Evolutionary conservation across 129 eudicot species (phyloP).

Genomic region (Chrysanthemum lavandulifolium): DNA sequence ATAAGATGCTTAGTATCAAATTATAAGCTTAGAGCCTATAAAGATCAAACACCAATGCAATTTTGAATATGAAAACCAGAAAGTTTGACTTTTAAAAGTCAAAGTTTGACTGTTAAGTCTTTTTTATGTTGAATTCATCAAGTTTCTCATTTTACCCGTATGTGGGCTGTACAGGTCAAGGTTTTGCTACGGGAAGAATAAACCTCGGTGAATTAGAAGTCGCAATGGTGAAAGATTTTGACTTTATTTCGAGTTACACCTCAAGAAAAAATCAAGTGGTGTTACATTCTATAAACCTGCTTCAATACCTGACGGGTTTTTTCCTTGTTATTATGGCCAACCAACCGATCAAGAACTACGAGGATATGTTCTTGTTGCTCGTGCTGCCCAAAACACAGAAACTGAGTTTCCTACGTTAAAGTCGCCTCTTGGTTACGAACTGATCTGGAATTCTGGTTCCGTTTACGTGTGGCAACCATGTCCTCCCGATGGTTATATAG

Average conservation of each 20-base stretch:
- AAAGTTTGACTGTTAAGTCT: not conserved
- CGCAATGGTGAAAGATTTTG: conserved; percentile 46
- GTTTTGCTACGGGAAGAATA: conserved; percentile 72
- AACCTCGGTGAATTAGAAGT: conserved; percentile 80
- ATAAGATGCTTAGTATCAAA: too few species aligned
- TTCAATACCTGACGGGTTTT: conserved; percentile 65
- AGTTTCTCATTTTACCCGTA: not conserved
- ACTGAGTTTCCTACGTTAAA: conserved; percentile 40
- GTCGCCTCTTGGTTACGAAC: conserved; percentile 53
- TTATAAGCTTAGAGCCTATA: not conserved
- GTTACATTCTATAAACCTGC: conserved; percentile 74
- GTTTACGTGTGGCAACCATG: conserved; percentile 71
- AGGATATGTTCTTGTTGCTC: conserved; percentile 76
- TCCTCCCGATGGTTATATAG: conserved; percentile 68
- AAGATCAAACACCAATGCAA: not conserved
- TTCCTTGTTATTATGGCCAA: conserved; percentile 76
- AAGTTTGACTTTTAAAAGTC: conserved; percentile 14
- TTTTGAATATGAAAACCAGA: not conserved
- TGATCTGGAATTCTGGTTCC: conserved; percentile 54
- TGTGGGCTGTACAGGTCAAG: conserved; percentile 53
- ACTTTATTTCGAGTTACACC: conserved; percentile 48
- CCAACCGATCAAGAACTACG: conserved; percentile 46
- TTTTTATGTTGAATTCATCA: not conserved
- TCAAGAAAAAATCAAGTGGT: conserved; percentile 39
- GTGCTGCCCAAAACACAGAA: conserved; percentile 28